Percentiles rank a stretch among this genome's conserved stretches.
Conservation (phyloP, 352 stramenopile genomes). For the Globisporangium cystogenes region DNA sequence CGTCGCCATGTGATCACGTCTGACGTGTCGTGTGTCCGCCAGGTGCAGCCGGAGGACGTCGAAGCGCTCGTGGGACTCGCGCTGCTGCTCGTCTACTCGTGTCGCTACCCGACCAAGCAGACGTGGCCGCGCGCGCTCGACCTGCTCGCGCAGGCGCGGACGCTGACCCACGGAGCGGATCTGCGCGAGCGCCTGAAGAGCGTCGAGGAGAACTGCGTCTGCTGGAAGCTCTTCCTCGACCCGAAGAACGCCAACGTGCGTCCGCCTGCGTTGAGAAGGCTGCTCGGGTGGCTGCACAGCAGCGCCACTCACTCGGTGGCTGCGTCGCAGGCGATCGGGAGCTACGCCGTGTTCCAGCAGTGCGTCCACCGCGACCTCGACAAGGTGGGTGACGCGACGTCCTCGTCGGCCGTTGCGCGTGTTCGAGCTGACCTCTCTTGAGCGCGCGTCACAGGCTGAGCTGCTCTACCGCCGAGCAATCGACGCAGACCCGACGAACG, state of each 20-base stretch:
- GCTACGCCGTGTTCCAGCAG: constrained; percentile 60
- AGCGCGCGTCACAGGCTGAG: constrained; percentile 29
- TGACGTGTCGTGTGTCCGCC: no score
- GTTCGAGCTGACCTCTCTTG: background rate
- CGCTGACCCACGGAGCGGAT: constrained; percentile 2
- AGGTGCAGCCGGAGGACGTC: constrained; percentile 31
- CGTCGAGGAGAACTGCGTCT: constrained; percentile 53
- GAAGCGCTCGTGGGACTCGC: constrained; percentile 40
- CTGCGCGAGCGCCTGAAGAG: constrained; percentile 12
- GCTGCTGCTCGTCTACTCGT: constrained; percentile 47
- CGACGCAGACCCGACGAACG: constrained; percentile 39
- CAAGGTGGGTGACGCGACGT: constrained; percentile 22
- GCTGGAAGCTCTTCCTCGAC: constrained; percentile 57
- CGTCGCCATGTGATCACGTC: no score
- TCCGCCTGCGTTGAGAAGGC: background rate
- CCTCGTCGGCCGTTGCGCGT: background rate
- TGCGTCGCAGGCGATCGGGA: constrained; percentile 36
- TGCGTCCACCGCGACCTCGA: constrained; percentile 53
- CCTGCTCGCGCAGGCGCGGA: constrained; percentile 27
- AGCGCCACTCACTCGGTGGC: no score
- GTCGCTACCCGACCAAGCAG: constrained; percentile 50
- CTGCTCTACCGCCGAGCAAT: constrained; percentile 61
- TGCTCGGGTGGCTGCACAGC: no score
- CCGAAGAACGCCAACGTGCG: constrained; percentile 44
- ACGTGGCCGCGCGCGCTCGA: constrained; percentile 37